Conservation (phyloP, 495 filamentous ascomycete species). For the Annulohypoxylon nitens region DNA sequence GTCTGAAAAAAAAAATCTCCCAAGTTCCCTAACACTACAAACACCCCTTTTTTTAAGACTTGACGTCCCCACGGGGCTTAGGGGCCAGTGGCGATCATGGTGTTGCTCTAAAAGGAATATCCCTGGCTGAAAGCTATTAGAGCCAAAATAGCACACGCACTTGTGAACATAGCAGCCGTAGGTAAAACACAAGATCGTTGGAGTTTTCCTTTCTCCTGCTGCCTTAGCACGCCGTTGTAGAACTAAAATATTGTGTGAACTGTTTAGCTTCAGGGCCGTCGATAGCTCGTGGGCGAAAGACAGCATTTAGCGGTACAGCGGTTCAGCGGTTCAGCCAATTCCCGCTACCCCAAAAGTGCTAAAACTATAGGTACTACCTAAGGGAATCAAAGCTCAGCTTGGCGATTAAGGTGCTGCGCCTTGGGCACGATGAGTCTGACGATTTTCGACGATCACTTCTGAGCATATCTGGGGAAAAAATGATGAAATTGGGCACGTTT, state of each 20-base stretch:
- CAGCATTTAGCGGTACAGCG: constrained; percentile 3
- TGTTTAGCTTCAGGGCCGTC: constrained; percentile 29
- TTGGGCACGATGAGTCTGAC: constrained; percentile 34
- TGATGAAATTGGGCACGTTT: constrained; percentile 31
- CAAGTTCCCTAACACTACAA: constrained; percentile 27
- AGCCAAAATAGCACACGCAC: constrained; percentile 14
- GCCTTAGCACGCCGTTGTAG: constrained; percentile 27
- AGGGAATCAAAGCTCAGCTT: constrained; percentile 29
- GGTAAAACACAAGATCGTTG: neutral
- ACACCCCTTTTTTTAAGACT: constrained; percentile 27
- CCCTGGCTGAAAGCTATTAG: constrained; percentile 32
- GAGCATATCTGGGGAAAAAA: constrained; percentile 47
- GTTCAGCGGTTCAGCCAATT: neutral
- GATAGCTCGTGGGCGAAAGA: constrained; percentile 4
- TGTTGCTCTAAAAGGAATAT: constrained; percentile 30
- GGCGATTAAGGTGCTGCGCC: constrained; percentile 44
- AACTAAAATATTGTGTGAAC: neutral
- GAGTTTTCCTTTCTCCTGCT: neutral
- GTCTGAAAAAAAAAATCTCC: neutral
- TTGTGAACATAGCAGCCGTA: constrained; percentile 5
- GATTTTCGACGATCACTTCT: constrained; percentile 45
- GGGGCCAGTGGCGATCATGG: constrained; percentile 39
- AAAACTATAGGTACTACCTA: neutral
- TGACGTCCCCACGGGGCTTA: constrained; percentile 25
- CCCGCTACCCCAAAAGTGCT: constrained; percentile 21